phyloP scores from a whole-genome alignment of 495 filamentous ascomycete species.

The Talaromyces trachyspermus region DNA sequence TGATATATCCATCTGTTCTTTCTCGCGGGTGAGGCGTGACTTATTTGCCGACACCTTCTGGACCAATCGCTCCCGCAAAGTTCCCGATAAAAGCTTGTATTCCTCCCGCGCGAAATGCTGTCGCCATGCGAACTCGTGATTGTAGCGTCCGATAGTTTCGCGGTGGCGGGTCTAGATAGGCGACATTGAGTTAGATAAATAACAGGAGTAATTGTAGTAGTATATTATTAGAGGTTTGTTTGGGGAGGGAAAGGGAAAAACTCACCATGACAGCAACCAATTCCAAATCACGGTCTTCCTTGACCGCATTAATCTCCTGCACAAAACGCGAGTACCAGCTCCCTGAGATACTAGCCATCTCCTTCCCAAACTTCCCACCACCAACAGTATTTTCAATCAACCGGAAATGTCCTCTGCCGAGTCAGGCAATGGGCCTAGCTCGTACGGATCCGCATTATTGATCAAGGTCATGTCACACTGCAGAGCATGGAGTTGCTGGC shows the following conservation, averaged over 20 bases:
- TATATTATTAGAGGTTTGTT: neutral
- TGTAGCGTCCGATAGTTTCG: slow-evolving; percentile 32
- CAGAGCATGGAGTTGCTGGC: slow-evolving; percentile 78
- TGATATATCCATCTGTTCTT: slow-evolving; percentile 79
- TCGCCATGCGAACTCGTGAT: slow-evolving; percentile 39
- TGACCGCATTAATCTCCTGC: slow-evolving; percentile 72
- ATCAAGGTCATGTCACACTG: slow-evolving; percentile 87
- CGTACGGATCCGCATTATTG: slow-evolving; percentile 72
- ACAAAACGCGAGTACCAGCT: slow-evolving; percentile 75
- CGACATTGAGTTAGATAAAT: slow-evolving; percentile 2
- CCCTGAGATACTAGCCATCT: slow-evolving; percentile 63
- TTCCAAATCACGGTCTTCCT: slow-evolving; percentile 75
- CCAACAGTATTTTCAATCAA: slow-evolving; percentile 54
- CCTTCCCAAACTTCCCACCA: slow-evolving; percentile 44
- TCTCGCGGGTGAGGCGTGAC: slow-evolving; percentile 71
- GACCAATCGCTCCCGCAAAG: slow-evolving; percentile 77
- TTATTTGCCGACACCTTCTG: slow-evolving; percentile 70
- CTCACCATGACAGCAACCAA: slow-evolving; percentile 70
- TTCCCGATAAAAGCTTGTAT: slow-evolving; percentile 65
- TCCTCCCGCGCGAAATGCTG: slow-evolving; percentile 74
- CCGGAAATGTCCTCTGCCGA: slow-evolving; percentile 57
- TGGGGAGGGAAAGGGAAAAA: slow-evolving; percentile 8
- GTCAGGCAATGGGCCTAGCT: slow-evolving; percentile 62
- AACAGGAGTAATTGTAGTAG: neutral
- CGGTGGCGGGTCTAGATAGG: slow-evolving; percentile 31